Conservation (phyloP, 2,329 filamentous ascomycete species). For the Microthyrium microscopicum region DNA sequence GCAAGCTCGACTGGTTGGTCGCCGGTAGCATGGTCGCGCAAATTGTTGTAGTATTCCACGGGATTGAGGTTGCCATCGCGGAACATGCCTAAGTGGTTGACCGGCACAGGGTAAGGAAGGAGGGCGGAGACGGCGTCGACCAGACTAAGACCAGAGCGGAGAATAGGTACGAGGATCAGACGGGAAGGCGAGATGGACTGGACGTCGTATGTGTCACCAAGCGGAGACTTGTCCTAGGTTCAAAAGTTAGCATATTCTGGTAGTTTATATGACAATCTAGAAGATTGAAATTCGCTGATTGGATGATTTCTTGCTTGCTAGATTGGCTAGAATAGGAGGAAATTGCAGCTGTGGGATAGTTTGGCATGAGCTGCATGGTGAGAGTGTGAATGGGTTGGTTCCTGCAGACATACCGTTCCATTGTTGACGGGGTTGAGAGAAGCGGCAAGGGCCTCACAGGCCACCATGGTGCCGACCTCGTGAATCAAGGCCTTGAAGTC, state of each 20-base stretch:
- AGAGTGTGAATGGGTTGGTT: conserved; percentile 1
- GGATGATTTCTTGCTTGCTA: background rate
- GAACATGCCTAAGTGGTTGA: conserved; percentile 91
- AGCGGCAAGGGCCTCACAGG: conserved; percentile 59
- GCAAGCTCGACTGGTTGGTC: conserved; percentile 45
- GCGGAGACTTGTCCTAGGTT: conserved; percentile 54
- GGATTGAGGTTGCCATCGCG: conserved; percentile 75
- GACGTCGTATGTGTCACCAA: conserved; percentile 60
- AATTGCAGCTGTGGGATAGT: background rate
- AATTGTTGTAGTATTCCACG: conserved; percentile 96
- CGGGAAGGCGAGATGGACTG: conserved; percentile 44
- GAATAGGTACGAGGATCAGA: conserved; percentile 75
- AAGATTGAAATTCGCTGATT: background rate
- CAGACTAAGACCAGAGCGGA: conserved; percentile 87
- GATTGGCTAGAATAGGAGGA: background rate
- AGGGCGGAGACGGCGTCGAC: conserved; percentile 71
- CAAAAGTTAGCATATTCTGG: conserved; percentile 2
- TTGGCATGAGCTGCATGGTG: background rate
- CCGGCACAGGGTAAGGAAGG: conserved; percentile 61
- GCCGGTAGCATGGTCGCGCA: conserved; percentile 48
- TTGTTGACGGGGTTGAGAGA: conserved; percentile 40
- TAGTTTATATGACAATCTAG: background rate
- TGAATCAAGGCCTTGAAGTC: conserved; percentile 72
- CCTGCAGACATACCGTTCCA: conserved; percentile 41
- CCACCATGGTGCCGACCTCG: conserved; percentile 71